Percentiles rank a stretch among this genome's conserved stretches.
Conservation (phyloP, 2,329 filamentous ascomycete species). For the Stylonectria norvegica region DNA sequence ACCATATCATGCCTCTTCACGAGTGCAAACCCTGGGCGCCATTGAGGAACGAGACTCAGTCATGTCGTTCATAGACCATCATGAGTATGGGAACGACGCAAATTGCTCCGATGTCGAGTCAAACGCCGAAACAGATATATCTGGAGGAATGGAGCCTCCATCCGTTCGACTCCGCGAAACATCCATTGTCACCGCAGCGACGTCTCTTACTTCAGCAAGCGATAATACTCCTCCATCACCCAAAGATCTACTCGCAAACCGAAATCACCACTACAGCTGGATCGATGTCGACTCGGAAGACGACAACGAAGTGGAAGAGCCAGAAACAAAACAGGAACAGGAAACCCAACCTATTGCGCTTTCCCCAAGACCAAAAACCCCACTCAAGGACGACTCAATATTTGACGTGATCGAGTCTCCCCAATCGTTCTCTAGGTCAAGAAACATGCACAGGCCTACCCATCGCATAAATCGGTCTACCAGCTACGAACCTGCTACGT, state of each 20-base stretch:
- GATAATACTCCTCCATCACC: constrained; percentile 28
- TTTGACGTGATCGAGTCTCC: constrained; percentile 18
- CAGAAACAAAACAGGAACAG: constrained; percentile 10
- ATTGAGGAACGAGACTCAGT: constrained; percentile 37
- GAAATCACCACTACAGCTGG: constrained; percentile 33
- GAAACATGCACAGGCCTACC: constrained; percentile 11
- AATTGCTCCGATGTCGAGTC: constrained; percentile 34
- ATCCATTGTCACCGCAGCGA: constrained; percentile 36
- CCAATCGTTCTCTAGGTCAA: too few species aligned
- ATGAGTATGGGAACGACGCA: constrained; percentile 18
- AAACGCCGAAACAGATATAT: constrained; percentile 28
- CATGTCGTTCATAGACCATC: constrained; percentile 33
- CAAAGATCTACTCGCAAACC: constrained; percentile 18
- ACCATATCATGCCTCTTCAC: constrained; percentile 29
- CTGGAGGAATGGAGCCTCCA: constrained; percentile 31
- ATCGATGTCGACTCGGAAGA: constrained; percentile 37
- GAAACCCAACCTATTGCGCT: constrained; percentile 14
- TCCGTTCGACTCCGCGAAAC: constrained; percentile 33
- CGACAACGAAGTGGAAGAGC: constrained; percentile 21
- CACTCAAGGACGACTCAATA: constrained; percentile 16
- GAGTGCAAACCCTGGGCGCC: constrained; percentile 31
- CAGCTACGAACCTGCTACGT: neutral
- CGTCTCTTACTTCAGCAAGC: constrained; percentile 33
- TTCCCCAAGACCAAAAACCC: constrained; percentile 32
- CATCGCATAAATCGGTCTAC: neutral